Base-by-base conservation (phyloP, 75 land plant species). In the Adiantum capillusveneris region DNA sequence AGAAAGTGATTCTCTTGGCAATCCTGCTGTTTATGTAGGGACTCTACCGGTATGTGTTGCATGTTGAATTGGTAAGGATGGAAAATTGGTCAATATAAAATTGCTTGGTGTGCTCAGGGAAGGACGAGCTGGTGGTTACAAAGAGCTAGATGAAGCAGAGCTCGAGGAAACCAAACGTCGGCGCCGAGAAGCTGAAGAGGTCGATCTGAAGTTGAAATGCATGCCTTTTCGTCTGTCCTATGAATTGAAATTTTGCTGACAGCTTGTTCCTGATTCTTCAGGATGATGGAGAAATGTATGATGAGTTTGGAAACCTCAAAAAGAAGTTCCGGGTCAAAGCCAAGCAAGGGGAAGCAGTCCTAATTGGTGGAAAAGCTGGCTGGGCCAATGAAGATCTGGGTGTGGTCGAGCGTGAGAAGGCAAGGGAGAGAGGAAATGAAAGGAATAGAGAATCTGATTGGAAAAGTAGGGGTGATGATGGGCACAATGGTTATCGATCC, bases 261-360 rank as follows among this genome's bases (percentile, higher is more conserved):
- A 31, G 31, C 11, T 59, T n/a, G 11, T 60, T 42, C 42, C 53
- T 45, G 0, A n/a, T 41, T n/a, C 43, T 44, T 37, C 70, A 92
- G 98, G 98, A 92, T 72, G 98, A 92, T 70, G 98, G 98, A 27
- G 98, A 92, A 57, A 71, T 92, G 83, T 92, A 92, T 70, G 98
- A 92, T 69, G 98, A 92, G 39, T 92, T 92, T 81, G 98, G 98
- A 1, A 85, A 83, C 58, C 75, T 92, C 19, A 92, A 92, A 65
- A 92, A 92, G 67, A 85, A 92, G 59, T 92, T 85, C 58, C 95
- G 98, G 17, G 73, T 75, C 6, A 92, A 88, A 74, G 60, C 79
- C 7, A 88, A 88, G 58, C 80, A 67, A 68, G 75, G 78, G 46
- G 84, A 81, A 44, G 59, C 63, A 48, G 68, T 77, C 57, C 28